These are phyloP conservation scores for Phytophthora macrochlamydospora DNA, from an alignment of 352 stramenopile genomes.

Conservation along the genomic window DNA sequence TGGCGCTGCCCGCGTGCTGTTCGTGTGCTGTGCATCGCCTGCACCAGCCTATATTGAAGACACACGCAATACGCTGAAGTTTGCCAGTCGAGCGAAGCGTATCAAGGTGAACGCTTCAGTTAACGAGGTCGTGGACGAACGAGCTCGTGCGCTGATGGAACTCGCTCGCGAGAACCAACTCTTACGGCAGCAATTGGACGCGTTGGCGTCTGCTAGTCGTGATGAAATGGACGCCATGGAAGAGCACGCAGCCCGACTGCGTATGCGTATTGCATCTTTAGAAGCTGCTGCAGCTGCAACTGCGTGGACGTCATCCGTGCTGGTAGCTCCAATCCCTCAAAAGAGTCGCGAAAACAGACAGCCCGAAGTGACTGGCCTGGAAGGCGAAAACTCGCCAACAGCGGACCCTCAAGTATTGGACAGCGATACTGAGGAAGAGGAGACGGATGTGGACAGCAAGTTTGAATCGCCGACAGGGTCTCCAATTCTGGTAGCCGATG, in stretches of 20 bases:
- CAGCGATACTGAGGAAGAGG: constrained; percentile 36
- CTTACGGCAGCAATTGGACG: constrained; percentile 43
- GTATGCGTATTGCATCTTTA: constrained; percentile 42
- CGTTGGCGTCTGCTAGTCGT: constrained; percentile 32
- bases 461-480: constrained; percentile 21
- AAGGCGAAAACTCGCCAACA: constrained; percentile 29
- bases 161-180: constrained; percentile 53
- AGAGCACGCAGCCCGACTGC: constrained; percentile 33
- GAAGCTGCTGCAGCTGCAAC: constrained; percentile 37
- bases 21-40: constrained; percentile 88
- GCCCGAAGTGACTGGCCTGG: constrained; percentile 34
- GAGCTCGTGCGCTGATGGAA: constrained; percentile 36
- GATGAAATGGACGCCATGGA: constrained; percentile 49
- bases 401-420: constrained; percentile 31
- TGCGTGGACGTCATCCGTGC: constrained; percentile 22
- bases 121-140: constrained; percentile 50
- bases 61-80: constrained; percentile 92
- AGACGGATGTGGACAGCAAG: constrained; percentile 24
- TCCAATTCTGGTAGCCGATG: constrained; percentile 24
- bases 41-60: constrained; percentile 81
- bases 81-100: constrained; percentile 88
- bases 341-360: constrained; percentile 28
- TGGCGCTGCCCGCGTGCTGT: constrained; percentile 78
- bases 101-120: constrained; percentile 66
- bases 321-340: constrained; percentile 19